Percentiles rank a stretch among this genome's conserved stretches.
phyloP scores from a whole-genome alignment of 225 moss, liverwort and hornwort genomes.

The Pseudoscleropodium purum region DNA sequence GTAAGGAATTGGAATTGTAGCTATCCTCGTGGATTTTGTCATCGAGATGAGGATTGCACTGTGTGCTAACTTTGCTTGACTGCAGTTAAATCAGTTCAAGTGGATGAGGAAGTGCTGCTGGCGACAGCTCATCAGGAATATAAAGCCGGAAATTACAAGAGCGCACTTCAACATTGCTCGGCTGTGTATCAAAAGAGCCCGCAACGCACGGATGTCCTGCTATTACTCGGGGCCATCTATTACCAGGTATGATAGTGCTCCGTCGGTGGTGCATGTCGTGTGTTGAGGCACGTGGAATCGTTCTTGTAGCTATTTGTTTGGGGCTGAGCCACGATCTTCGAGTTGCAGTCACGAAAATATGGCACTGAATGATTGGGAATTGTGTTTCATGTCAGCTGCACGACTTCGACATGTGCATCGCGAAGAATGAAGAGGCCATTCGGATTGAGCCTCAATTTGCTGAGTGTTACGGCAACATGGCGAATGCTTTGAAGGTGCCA shows the following conservation, averaged over 20 bases:
- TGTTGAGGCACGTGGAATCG: not conserved
- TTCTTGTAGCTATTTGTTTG: not conserved
- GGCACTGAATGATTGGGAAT: not conserved
- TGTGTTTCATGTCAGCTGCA: constrained; percentile 49
- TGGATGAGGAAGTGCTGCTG: constrained; percentile 70
- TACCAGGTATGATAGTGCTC: constrained; percentile 54
- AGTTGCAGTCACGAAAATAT: not conserved
- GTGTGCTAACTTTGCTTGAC: not conserved
- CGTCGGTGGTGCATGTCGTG: not conserved
- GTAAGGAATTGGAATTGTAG: not conserved
- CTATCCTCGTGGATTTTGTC: not conserved
- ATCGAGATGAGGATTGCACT: not conserved
- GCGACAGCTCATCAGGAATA: constrained; percentile 89
- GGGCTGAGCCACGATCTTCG: not conserved
- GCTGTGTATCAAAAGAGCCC: constrained; percentile 66
- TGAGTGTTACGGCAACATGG: constrained; percentile 99
- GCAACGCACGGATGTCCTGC: constrained; percentile 71
- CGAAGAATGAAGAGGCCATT: constrained; percentile 92
- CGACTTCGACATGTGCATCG: constrained; percentile 92
- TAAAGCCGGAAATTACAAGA: constrained; percentile 70
- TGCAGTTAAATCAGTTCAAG: constrained; percentile 12
- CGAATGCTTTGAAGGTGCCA: constrained; percentile 96
- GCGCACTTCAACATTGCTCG: constrained; percentile 70
- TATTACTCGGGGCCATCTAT: constrained; percentile 92
- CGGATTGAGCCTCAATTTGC: constrained; percentile 92